A percentile compares a stretch with the other conserved stretches of the same genome.
phyloP scores from a whole-genome alignment of 208 protist species.

The Porcisia deanei region DNA sequence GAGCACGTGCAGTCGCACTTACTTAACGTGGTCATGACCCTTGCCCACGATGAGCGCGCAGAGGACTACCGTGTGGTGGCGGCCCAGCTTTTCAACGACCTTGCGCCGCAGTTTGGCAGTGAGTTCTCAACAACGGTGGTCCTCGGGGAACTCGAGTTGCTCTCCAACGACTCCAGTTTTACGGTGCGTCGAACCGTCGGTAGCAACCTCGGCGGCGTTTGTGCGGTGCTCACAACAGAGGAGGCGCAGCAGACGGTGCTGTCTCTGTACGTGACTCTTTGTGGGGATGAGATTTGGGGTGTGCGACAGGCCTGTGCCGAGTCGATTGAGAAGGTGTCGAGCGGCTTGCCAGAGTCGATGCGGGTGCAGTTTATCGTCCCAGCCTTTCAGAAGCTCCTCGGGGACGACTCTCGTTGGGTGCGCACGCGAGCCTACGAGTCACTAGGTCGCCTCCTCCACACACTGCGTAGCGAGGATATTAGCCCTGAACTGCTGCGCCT shows the following conservation, averaged over 20 bases:
- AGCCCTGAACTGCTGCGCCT: constrained; percentile 79
- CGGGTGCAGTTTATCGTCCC: constrained; percentile 69
- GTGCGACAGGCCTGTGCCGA: constrained; percentile 95
- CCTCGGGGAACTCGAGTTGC: constrained; percentile 78
- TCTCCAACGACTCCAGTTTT: constrained; percentile 91
- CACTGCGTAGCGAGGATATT: constrained; percentile 85
- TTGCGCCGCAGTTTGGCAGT: constrained; percentile 77
- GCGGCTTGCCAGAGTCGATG: constrained; percentile 58
- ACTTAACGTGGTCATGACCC: constrained; percentile 86
- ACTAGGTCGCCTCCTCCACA: constrained; percentile 92
- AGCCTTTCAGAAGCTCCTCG: constrained; percentile 65
- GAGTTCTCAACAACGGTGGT: constrained; percentile 73
- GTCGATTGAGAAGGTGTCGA: constrained; percentile 71
- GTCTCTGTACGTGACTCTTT: constrained; percentile 88
- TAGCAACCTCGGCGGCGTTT: constrained; percentile 79
- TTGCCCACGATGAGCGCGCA: constrained; percentile 94
- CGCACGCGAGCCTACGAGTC: constrained; percentile 89
- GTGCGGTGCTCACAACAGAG: constrained; percentile 52
- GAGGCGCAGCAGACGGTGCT: constrained; percentile 69
- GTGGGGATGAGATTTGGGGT: constrained; percentile 96
- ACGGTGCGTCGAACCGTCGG: constrained; percentile 89
- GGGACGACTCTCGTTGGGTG: constrained; percentile 94
- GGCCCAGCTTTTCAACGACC: constrained; percentile 88
- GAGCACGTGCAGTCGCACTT: constrained; percentile 89
- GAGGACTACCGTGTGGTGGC: constrained; percentile 95